Percentiles rank a stretch among this genome's conserved stretches.
phyloP scores from a whole-genome alignment of 2,329 filamentous ascomycete genomes.

The Magnaporthiopsis rhizophila region DNA sequence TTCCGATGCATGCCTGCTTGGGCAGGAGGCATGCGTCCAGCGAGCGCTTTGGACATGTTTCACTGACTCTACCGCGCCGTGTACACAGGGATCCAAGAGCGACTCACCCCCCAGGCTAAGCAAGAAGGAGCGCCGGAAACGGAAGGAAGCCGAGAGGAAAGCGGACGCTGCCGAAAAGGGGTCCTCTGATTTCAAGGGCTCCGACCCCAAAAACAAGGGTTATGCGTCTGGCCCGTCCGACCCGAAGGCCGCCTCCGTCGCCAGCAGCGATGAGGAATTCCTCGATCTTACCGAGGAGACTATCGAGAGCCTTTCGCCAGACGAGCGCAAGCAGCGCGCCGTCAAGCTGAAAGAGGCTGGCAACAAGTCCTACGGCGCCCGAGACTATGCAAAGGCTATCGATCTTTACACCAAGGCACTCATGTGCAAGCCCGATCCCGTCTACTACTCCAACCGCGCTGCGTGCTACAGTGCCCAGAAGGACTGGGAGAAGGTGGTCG shows the following conservation, averaged over 20 bases:
- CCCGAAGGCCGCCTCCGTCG: constrained; percentile 42
- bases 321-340: constrained; percentile 80
- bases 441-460: constrained; percentile 98
- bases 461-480: constrained; percentile 92
- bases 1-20: neutral
- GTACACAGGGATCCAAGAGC: constrained; percentile 23
- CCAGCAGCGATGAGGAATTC: constrained; percentile 55
- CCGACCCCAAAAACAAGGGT: neutral
- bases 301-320: constrained; percentile 39
- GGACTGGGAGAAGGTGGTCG: constrained; percentile 92
- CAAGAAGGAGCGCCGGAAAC: constrained; percentile 85
- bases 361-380: constrained; percentile 92
- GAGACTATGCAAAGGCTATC: constrained; percentile 90
- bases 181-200: constrained; percentile 7
- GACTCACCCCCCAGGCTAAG: constrained; percentile 60
- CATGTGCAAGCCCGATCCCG: constrained; percentile 91
- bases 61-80: constrained; percentile 1
- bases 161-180: constrained; percentile 25
- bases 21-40: neutral
- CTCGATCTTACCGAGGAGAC: constrained; percentile 57
- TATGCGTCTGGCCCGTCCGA: constrained; percentile 22
- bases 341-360: constrained; percentile 89
- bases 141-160: constrained; percentile 64
- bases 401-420: constrained; percentile 94
- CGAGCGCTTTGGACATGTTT: neutral